Conservation (phyloP, 441 rosid species). For the Mallotus japonicus region DNA sequence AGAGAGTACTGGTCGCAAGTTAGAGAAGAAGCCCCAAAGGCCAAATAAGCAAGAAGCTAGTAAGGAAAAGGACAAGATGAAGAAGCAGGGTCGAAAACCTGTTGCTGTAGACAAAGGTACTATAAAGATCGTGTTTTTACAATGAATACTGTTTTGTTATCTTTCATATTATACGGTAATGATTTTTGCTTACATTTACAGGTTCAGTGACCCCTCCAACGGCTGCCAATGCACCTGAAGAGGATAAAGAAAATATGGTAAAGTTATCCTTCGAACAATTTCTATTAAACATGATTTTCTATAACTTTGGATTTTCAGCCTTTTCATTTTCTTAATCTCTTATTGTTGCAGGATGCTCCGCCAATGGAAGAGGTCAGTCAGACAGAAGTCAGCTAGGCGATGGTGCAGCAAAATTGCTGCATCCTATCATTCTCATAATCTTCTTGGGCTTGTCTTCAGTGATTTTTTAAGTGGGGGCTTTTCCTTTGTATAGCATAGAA, state of each 20-base stretch:
- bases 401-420: conserved; percentile 12
- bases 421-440: conserved; percentile 14
- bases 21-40: conserved; percentile 56
- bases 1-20: conserved; percentile 35
- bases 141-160: conserved; percentile 1
- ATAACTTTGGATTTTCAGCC: no score
- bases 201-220: conserved; percentile 43
- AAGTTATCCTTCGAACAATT: conserved; percentile 1
- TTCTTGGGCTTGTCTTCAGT: conserved; percentile 25
- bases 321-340: no score
- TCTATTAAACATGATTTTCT: no score
- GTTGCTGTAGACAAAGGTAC: conserved; percentile 45
- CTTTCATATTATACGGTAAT: neutral
- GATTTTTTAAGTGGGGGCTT: conserved; percentile 19
- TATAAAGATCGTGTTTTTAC: neutral
- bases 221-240: conserved; percentile 34
- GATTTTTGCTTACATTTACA: conserved; percentile 20
- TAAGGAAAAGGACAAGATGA: conserved; percentile 39
- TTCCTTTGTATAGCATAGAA: conserved; percentile 34
- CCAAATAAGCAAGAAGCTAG: conserved; percentile 42
- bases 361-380: conserved; percentile 26
- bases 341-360: conserved; percentile 32
- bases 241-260: conserved; percentile 82
- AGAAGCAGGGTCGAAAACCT: conserved; percentile 42
- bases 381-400: conserved; percentile 25